A percentile compares a stretch with the other conserved stretches of the same genome.
Evolutionary conservation across 768 basidiomycete genomes (phyloP).

Genomic region (Mycena indigotica): DNA sequence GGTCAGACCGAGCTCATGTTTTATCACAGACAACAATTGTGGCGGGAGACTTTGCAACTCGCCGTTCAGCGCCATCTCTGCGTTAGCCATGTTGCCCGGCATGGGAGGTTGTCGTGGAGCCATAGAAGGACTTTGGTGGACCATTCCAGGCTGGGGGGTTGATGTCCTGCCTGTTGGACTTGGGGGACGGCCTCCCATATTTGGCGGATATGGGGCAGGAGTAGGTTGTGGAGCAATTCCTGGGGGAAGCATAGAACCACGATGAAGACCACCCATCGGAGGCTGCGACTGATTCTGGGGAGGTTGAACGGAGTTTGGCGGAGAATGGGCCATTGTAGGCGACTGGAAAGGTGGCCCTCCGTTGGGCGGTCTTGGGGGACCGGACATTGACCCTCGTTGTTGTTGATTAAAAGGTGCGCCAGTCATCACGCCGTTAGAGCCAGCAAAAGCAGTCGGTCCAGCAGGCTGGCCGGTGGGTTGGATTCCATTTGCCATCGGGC

Average conservation of each 20-base stretch:
- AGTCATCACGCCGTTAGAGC: constrained; percentile 30
- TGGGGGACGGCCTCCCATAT: constrained; percentile 49
- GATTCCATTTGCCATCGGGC: constrained; percentile 33
- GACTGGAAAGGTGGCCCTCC: constrained; percentile 58
- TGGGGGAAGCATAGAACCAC: constrained; percentile 52
- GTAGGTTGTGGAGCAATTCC: constrained; percentile 41
- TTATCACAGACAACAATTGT: constrained; percentile 35
- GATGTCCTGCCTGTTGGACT: constrained; percentile 54
- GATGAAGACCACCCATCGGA: constrained; percentile 54
- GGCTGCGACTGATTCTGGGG: constrained; percentile 31
- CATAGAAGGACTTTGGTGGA: constrained; percentile 63
- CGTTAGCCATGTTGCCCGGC: constrained; percentile 12
- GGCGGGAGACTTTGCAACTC: constrained; percentile 48
- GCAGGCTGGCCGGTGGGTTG: constrained; percentile 26
- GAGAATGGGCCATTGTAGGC: constrained; percentile 65
- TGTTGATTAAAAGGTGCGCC: constrained; percentile 26
- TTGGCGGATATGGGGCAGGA: constrained; percentile 47
- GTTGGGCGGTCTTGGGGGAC: constrained; percentile 43
- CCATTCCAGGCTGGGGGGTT: constrained; percentile 50
- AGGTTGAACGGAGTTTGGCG: constrained; percentile 44
- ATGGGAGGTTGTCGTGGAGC: constrained; percentile 42
- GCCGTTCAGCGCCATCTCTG: constrained; percentile 32
- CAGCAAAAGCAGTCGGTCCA: constrained; percentile 37
- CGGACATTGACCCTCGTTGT: constrained; percentile 35
- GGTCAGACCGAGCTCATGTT: constrained; percentile 43